phyloP scores from a whole-genome alignment of 176 grass and related monocot species.

The Aechmea fasciata region DNA sequence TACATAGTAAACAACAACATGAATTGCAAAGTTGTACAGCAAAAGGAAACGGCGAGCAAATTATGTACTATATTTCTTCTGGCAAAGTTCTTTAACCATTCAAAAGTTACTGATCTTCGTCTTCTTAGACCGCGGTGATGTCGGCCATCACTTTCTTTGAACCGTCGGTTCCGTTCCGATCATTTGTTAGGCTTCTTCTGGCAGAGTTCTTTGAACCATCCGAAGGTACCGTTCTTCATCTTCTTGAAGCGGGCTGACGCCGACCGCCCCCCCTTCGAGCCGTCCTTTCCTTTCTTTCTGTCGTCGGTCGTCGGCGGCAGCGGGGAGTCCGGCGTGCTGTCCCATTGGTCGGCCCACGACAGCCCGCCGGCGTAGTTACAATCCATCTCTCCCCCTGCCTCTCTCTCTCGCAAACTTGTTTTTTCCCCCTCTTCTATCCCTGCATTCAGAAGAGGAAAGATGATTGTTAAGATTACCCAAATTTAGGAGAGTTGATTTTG shows the following conservation, averaged over 20 bases:
- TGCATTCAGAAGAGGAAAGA: too few species aligned
- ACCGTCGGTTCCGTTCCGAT: neutral
- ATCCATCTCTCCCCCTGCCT: neutral
- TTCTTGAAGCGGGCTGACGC: neutral
- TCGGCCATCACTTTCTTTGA: neutral
- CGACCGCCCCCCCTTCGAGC: neutral
- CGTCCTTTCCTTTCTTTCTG: neutral
- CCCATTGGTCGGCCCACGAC: slow-evolving; percentile 26
- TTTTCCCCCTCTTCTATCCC: too few species aligned
- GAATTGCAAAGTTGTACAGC: too few species aligned
- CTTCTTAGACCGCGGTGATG: neutral
- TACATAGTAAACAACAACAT: too few species aligned
- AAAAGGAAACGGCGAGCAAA: neutral
- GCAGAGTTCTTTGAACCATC: slow-evolving; percentile 15
- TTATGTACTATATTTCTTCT: slow-evolving; percentile 11
- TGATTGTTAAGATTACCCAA: too few species aligned
- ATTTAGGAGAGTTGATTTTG: too few species aligned
- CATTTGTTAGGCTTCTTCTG: slow-evolving; percentile 18
- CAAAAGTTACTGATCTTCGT: neutral
- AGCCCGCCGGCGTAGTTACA: slow-evolving; percentile 4
- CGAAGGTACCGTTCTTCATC: neutral
- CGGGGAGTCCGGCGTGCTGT: slow-evolving; percentile 2
- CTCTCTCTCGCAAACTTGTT: neutral
- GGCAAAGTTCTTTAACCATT: slow-evolving; percentile 17
- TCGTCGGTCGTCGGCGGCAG: neutral